A percentile compares a stretch with the other conserved stretches of the same genome.
Evolutionary conservation across 306 rosid species (phyloP).

Genomic region (Alnus glutinosa): DNA sequence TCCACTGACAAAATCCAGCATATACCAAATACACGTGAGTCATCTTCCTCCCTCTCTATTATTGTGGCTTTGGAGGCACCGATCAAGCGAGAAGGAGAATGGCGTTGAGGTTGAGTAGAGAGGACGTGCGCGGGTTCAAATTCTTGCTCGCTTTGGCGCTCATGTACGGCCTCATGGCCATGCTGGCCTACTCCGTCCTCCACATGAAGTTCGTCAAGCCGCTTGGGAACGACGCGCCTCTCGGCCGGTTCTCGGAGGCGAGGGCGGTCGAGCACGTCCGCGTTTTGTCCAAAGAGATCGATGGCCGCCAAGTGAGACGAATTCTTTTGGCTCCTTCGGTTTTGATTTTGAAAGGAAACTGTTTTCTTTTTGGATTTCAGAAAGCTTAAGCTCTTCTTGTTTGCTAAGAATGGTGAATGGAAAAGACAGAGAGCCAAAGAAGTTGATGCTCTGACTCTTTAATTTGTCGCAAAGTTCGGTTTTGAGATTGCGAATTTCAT

Average conservation of each 20-base stretch:
- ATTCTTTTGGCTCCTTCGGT: background rate
- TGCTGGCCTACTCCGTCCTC: conserved; percentile 55
- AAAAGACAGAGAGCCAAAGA: background rate
- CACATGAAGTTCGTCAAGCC: conserved; percentile 83
- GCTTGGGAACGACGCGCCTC: conserved; percentile 70
- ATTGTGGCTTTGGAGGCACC: background rate
- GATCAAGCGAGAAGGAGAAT: conserved; percentile 22
- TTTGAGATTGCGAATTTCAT: background rate
- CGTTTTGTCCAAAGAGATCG: conserved; percentile 73
- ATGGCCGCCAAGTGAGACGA: conserved; percentile 81
- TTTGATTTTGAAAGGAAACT: background rate
- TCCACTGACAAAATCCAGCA: background rate
- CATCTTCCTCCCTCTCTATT: background rate
- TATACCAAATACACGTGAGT: background rate
- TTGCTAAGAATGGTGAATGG: background rate
- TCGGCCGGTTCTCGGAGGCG: conserved; percentile 81
- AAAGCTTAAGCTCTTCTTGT: background rate
- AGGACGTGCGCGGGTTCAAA: conserved; percentile 66
- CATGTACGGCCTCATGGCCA: conserved; percentile 64
- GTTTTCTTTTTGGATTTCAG: background rate
- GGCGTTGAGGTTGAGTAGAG: conserved; percentile 55
- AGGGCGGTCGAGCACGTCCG: conserved; percentile 81
- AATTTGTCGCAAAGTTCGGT: background rate
- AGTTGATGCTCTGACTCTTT: background rate
- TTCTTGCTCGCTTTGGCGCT: conserved; percentile 50